Evolutionary conservation across 768 basidiomycete genomes (phyloP), one percentile per base, ranked within the genome.

Genomic region (Phlegmacium glaucopus): DNA sequence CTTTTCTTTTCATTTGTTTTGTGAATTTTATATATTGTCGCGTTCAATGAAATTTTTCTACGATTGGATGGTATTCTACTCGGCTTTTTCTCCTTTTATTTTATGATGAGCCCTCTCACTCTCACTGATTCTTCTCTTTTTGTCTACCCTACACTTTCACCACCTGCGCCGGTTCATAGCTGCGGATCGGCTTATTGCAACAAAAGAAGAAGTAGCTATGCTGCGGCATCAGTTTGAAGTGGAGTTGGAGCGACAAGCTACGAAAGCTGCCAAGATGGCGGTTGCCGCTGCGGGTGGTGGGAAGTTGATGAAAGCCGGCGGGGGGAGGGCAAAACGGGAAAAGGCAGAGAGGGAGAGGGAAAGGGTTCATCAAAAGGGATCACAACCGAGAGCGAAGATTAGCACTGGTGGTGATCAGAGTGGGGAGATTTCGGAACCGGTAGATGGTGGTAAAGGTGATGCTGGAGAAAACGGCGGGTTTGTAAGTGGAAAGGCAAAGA

Each of bases 181-280:
- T 46, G 80, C 85, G 49, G 84, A 89, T 50, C 81, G 89, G 43
- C 73, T 87, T 53, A 65, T 77, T 44, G 76, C 80, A 38, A 86
- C 83, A 4, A 80, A 82, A 61, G 77, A 80, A 56, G 86, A 90
- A 67, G 84, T 87, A 32, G 67, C 77, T 4, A 68, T 71, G 45
- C 71, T 90, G 39, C 82, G 85, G 32, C 74, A 72, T 43, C 79
- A 80, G 50, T 88, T 92, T 56, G 85, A 89, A 63, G 74, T 70
- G 12, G 90, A 91, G 68, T 71, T 92, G 34, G 78, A 80, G 16
- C 72, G 83, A 29, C 87, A 90, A 58, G 82, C 85, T 2, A 72
- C 74, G 10, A 84, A 78, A 56, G 79, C 77, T 15, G 76, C 75
- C 22, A 82, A 80, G 55, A 66, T 79, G 49, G 76, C 76, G 1